Evolutionary conservation across 2,329 filamentous ascomycete genomes (phyloP), one percentile per base, ranked within the genome.

Genomic region (Trichophyton equinum): DNA sequence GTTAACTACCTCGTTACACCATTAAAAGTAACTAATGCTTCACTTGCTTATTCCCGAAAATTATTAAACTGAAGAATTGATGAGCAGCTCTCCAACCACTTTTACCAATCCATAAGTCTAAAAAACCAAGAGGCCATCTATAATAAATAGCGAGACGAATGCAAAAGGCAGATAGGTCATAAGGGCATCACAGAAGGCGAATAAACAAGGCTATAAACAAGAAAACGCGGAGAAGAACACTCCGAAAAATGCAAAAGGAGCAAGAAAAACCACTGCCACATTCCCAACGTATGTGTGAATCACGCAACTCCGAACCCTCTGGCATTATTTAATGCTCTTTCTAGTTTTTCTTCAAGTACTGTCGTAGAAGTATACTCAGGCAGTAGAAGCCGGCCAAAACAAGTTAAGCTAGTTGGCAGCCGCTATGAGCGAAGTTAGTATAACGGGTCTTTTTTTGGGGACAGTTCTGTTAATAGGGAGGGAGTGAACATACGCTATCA

Each of bases 341-440:
- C 80, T 68, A 99, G 74, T 68, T 91, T 89, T 74, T 86, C 80
- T 71, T 80, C 80, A 69, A 99, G 71, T 40, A 88, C 82, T 62
- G 87, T 84, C 69, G 79, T 83, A 44, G 82, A 83, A 60, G 76
- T 80, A 72, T 97, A 99, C 74, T 91, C 86, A 1, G 94, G 94
- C 63, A 99, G 73, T 65, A 95, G 75, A 53, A 99, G 75, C 56
- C 88, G 91, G 1, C 92, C 90, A 75, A 96, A 97, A 73, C 94
- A 99, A 0, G 94, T 99, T 68, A 91, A 87, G 63, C 89, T 92
- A 4, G 88, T 95, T 2, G 94, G 94, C 67, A 99, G 71, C 66
- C 77, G 71, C 72, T 75, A 60, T 44, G 62, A 40, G 22, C 7
- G 8, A 47, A 36, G 47, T 63, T 60, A 63, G 62, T 51, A 55